These are phyloP conservation scores for Melaleuca quinquenervia DNA, from an alignment of 345 rosid genomes.

Conservation along the genomic window DNA sequence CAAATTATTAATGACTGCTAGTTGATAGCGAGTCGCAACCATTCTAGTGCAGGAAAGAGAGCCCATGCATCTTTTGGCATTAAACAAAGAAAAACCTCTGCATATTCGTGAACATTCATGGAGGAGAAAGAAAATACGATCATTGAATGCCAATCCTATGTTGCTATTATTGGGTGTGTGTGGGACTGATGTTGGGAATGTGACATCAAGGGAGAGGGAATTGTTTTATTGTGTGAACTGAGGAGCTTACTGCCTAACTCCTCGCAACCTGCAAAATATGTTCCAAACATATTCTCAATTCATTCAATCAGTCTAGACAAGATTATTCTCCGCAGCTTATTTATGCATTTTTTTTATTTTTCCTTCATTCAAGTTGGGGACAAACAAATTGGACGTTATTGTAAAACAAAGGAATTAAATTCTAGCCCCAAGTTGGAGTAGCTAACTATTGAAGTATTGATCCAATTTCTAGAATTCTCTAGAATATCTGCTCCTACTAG, in stretches of 20 bases:
- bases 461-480: too few species aligned
- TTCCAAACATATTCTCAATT: slow-evolving; percentile 18
- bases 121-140: slow-evolving; percentile 4
- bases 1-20: background rate
- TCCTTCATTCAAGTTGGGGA: background rate
- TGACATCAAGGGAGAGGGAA: slow-evolving; percentile 3
- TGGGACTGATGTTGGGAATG: slow-evolving; percentile 3
- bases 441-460: too few species aligned
- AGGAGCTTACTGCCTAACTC: background rate
- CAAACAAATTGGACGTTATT: background rate
- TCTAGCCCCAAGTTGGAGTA: background rate
- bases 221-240: background rate
- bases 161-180: slow-evolving; percentile 21
- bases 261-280: slow-evolving; percentile 1
- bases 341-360: background rate
- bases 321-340: background rate
- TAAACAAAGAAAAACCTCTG: background rate
- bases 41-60: background rate
- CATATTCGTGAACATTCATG: background rate
- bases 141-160: background rate
- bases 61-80: background rate
- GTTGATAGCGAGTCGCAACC: background rate
- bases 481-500: too few species aligned
- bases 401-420: background rate
- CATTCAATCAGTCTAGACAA: slow-evolving; percentile 7